Evolutionary conservation across 2,329 filamentous ascomycete genomes (phyloP).

Genomic region (Pseudocercospora crystallina): DNA sequence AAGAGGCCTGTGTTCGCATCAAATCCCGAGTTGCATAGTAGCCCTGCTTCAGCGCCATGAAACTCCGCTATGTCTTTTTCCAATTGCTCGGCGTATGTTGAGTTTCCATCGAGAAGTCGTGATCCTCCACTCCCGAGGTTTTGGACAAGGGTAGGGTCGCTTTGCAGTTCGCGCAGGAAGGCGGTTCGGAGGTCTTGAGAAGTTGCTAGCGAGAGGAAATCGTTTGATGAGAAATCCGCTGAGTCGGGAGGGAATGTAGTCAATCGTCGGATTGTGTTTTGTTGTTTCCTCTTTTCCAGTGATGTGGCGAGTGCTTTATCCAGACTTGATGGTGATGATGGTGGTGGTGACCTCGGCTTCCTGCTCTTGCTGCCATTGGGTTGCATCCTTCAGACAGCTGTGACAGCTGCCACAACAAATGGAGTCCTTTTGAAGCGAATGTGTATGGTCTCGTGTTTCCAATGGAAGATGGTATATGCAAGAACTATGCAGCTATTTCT

Average conservation of each 20-base stretch:
- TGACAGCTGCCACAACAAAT: no score
- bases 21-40: constrained; percentile 61
- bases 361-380: background rate
- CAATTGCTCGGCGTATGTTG: constrained; percentile 57
- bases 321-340: constrained; percentile 14
- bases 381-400: background rate
- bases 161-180: constrained; percentile 50
- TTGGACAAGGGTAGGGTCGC: constrained; percentile 27
- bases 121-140: constrained; percentile 59
- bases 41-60: constrained; percentile 56
- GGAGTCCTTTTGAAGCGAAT: no score
- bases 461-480: background rate
- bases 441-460: background rate
- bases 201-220: constrained; percentile 61
- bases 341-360: background rate
- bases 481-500: no score
- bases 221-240: constrained; percentile 65
- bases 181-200: constrained; percentile 47
- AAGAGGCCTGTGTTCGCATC: constrained; percentile 53
- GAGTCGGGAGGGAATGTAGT: constrained; percentile 44
- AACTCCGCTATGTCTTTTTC: constrained; percentile 61
- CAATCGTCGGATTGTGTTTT: constrained; percentile 48
- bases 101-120: constrained; percentile 66
- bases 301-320: constrained; percentile 29
- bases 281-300: constrained; percentile 42